Conservation (phyloP, 106 monocot genomes). For the Allium fistulosum region DNA sequence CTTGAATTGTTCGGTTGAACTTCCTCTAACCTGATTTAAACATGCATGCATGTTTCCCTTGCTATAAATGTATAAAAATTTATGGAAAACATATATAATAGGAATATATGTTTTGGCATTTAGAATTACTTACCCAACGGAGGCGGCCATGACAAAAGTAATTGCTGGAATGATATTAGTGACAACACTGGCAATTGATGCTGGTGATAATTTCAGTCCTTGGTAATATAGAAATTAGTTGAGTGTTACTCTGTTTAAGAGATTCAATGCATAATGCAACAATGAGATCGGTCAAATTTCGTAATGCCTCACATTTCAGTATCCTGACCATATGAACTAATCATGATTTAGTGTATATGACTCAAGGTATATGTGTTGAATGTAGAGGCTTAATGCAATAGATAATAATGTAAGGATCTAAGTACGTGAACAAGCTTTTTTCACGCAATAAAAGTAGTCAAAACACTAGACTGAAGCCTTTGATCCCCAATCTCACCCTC, state of each 20-base stretch:
- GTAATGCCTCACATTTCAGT: too few species aligned
- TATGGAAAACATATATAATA: too few species aligned
- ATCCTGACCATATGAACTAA: not conserved
- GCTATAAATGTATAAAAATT: too few species aligned
- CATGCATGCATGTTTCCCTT: too few species aligned
- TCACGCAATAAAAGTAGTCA: constrained; percentile 30
- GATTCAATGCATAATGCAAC: not conserved
- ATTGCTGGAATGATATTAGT: constrained; percentile 27
- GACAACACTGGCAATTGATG: constrained; percentile 25
- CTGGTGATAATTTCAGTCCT: constrained; percentile 24
- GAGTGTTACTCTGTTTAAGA: constrained; percentile 19
- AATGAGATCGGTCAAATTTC: not conserved
- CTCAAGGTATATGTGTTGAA: not conserved
- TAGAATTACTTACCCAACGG: constrained; percentile 16
- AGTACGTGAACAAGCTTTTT: too few species aligned
- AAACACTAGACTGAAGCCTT: constrained; percentile 26
- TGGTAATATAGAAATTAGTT: constrained; percentile 22
- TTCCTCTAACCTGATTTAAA: too few species aligned
- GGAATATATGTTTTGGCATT: too few species aligned
- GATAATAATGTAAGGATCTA: not conserved
- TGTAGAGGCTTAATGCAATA: not conserved
- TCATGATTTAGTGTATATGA: not conserved
- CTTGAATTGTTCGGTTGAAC: too few species aligned
- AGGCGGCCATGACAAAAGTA: constrained; percentile 33
- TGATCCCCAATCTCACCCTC: constrained; percentile 9